Evolutionary conservation across 208 protist species (phyloP), one percentile per base, ranked within the genome.

Genomic region (Herpetomonas samuelpessoai): DNA sequence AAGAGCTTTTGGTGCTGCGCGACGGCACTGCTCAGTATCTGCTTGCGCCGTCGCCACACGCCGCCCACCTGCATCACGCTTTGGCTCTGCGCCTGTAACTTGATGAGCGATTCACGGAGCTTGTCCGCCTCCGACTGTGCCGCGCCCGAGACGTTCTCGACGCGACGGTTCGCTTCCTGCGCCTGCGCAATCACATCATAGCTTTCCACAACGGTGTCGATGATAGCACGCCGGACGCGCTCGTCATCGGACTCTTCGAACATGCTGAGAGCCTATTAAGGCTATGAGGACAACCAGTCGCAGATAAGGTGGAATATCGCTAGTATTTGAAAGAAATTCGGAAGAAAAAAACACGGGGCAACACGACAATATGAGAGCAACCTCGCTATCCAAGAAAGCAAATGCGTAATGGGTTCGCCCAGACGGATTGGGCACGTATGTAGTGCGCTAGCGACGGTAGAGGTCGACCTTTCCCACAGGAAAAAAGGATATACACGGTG

Each of bases 191-290:
- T 47, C 10, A 92, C 55, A 6, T 86, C 70, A 55, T 84, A 87
- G 63, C 88, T 68, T 28, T 83, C 75, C 46, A 89, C 84, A 6
- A 76, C 81, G 22, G 77, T 79, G 49, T 89, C 79, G 3, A 85
- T 77, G 44, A 93, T 85, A 9, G 68, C 62, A 41, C 70, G 62
- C 25, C 74, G 81, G 49, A 88, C 67, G 3, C 74, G 71, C 10
- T 61, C 50, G 57, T 83, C 83, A 22, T 87, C 78, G 2, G 57
- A 48, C 16, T 45, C 47, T 2, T 28, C 22, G 21, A 10, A 44
- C 21, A 30, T 55, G 3, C 12, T 25, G 14, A 52, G 10, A 10
- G 9, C 10, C 47, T 9, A 10, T 26, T 21, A 52, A 10, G 12
- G 22, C 22, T 10, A 52, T 10, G n/a, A 52, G 47, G 22, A 52